phyloP scores from a whole-genome alignment of 2,329 filamentous ascomycete species.

The Thermomyces lanuginosus region DNA sequence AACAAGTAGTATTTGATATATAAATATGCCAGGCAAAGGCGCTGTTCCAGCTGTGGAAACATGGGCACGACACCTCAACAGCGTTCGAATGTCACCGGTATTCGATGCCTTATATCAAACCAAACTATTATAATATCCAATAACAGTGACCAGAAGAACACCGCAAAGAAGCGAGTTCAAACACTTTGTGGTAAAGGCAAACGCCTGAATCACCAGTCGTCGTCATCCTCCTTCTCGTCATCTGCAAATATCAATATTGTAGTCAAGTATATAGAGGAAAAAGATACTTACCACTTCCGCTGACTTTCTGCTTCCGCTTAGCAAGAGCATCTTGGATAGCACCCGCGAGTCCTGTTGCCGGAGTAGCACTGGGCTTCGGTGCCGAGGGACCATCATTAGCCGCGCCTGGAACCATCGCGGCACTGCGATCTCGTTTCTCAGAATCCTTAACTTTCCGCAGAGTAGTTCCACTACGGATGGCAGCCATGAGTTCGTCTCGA shows the following conservation, averaged over 20 bases:
- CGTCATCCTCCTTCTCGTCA: conserved; percentile 7
- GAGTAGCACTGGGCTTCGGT: conserved; percentile 37
- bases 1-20: too few relatives aligned
- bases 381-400: conserved; percentile 46
- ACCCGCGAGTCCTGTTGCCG: conserved; percentile 54
- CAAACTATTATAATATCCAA: too few relatives aligned
- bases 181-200: too few relatives aligned
- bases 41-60: too few relatives aligned
- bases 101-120: too few relatives aligned
- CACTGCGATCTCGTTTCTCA: conserved; percentile 33
- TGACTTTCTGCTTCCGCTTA: conserved; percentile 84
- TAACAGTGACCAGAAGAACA: too few relatives aligned
- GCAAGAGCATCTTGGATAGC: conserved; percentile 62
- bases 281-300: conserved; percentile 67
- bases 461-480: conserved; percentile 29
- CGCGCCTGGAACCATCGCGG: conserved; percentile 28
- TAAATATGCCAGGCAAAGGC: too few relatives aligned
- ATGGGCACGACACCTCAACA: too few relatives aligned
- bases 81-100: too few relatives aligned
- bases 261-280: neutral
- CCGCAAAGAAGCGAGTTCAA: too few relatives aligned
- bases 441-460: conserved; percentile 30
- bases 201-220: conserved; percentile 5
- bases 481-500: conserved; percentile 30
- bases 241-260: conserved; percentile 13